Base-by-base conservation (phyloP, 345 rosid species). In the Alliaria petiolata region DNA sequence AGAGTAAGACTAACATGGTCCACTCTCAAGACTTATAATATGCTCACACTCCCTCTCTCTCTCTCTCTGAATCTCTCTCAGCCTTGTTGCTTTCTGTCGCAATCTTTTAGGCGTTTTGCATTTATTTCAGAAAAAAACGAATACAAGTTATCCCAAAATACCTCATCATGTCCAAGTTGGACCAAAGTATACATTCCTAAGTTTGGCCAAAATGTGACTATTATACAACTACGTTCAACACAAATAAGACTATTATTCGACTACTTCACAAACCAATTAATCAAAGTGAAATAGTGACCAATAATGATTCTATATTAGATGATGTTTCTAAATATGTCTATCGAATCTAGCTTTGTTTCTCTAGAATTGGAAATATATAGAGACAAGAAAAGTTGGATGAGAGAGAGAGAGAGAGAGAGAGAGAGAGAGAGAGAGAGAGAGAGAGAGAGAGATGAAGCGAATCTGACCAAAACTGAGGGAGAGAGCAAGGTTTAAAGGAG, bases 81-180 rank as follows among this genome's bases (percentile, higher is more conserved):
- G 65, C 60, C 78, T 75, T 52, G 58, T 75, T 61, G 44, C 74
- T 75, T 67, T 75, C 79, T 67, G 69, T 75, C 69, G 20, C 40
- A 68, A 53, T 68, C 74, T 44, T 68, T 26, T 62, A 68, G 22
- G 58, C 70, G 62, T 40, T 42, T 53, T 74, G 56, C 73, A 74
- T 74, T 59, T 42, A 74, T 1, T 59, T 60, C 14, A n/a, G 11
- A 63, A 63, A 63, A 63, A 7, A 62, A 44, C 44, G 31, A 45
- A 57, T 64, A 55, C 58, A 72, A 65, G 36, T 28, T 26, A 65
- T 56, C 44, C 61, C 61, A 51, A 58, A 50, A 15, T 65, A 53
- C 46, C 26, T 9, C n/a, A n/a, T n/a, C 31, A 47, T 36, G 42
- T 12, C 5, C 30, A 71, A 62, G 20, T 62, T 62, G 31, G 64